Percentiles rank a stretch among this genome's conserved stretches.
phyloP scores from a whole-genome alignment of 1,284 basidiomycete genomes.

The Coniophora puteana region DNA sequence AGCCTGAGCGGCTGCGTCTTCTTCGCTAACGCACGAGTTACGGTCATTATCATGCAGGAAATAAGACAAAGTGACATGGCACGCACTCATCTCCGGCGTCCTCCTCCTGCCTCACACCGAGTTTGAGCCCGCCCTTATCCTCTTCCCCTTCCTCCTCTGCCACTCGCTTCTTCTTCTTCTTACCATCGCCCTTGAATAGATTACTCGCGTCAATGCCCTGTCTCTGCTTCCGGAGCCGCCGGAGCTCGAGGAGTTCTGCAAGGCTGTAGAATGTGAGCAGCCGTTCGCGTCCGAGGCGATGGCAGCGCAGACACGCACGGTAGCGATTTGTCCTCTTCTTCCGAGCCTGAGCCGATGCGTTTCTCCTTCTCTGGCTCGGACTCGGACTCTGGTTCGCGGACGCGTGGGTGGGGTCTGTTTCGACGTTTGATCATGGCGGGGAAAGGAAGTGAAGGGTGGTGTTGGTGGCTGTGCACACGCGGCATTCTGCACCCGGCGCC shows the following conservation, averaged over 20 bases:
- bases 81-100: slow-evolving; percentile 66
- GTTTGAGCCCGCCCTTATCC: slow-evolving; percentile 51
- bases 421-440: slow-evolving; percentile 48
- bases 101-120: slow-evolving; percentile 38
- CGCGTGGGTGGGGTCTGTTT: slow-evolving; percentile 35
- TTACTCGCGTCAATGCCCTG: slow-evolving; percentile 87
- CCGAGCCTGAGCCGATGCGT: slow-evolving; percentile 12
- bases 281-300: neutral
- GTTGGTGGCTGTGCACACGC: too few species aligned
- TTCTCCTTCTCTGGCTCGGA: slow-evolving; percentile 12
- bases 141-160: slow-evolving; percentile 48
- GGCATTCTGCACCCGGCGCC: too few species aligned
- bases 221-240: slow-evolving; percentile 71
- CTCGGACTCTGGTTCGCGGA: slow-evolving; percentile 33
- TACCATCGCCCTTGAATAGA: slow-evolving; percentile 80
- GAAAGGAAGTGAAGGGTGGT: too few species aligned
- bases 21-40: slow-evolving; percentile 37
- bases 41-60: neutral
- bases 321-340: slow-evolving; percentile 22
- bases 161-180: slow-evolving; percentile 62
- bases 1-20: slow-evolving; percentile 64
- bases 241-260: slow-evolving; percentile 82
- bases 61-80: slow-evolving; percentile 30
- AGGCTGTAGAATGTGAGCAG: slow-evolving; percentile 39
- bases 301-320: slow-evolving; percentile 16